A percentile compares a stretch with the other conserved stretches of the same genome.
phyloP scores from a whole-genome alignment of 2,329 filamentous ascomycete species.

The Leptographium lundbergii region DNA sequence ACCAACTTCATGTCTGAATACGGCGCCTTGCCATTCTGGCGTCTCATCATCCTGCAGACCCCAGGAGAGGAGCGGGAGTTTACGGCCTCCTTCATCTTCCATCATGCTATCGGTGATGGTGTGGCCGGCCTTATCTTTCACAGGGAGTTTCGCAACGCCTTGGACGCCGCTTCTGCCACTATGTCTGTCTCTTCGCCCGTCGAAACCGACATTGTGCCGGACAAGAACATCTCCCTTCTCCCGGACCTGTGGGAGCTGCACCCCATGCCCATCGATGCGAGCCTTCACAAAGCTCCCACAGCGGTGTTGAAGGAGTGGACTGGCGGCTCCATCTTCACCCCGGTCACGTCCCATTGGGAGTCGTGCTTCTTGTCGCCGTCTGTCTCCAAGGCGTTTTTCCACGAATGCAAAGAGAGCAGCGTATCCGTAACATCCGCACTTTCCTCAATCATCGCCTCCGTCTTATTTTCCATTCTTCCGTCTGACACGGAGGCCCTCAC shows the following conservation, averaged over 20 bases:
- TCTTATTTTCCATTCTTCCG: not conserved
- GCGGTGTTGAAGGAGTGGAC: not conserved
- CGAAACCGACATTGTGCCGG: not conserved
- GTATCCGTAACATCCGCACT: not conserved
- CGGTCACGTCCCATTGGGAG: not conserved
- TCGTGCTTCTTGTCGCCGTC: not conserved
- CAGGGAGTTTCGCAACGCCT: not conserved
- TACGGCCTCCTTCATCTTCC: slow-evolving; percentile 1
- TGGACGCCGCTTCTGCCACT: not conserved
- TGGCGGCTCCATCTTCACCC: not conserved
- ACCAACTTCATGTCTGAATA: not conserved
- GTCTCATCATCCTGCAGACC: not conserved
- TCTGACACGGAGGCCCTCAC: not conserved
- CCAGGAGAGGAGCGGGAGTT: not conserved
- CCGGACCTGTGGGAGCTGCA: not conserved
- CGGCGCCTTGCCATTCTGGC: not conserved
- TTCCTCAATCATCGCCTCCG: not conserved
- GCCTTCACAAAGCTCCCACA: not conserved
- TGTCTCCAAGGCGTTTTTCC: not conserved
- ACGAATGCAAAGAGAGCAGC: not conserved
- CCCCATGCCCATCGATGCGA: not conserved
- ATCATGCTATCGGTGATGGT: slow-evolving; percentile 1
- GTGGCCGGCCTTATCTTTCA: not conserved
- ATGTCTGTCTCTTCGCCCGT: no score
- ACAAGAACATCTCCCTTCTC: not conserved